Evolutionary conservation across 1,139 yeast species (phyloP), one percentile per base, ranked within the genome.

Genomic region (Taphrina confusa): DNA sequence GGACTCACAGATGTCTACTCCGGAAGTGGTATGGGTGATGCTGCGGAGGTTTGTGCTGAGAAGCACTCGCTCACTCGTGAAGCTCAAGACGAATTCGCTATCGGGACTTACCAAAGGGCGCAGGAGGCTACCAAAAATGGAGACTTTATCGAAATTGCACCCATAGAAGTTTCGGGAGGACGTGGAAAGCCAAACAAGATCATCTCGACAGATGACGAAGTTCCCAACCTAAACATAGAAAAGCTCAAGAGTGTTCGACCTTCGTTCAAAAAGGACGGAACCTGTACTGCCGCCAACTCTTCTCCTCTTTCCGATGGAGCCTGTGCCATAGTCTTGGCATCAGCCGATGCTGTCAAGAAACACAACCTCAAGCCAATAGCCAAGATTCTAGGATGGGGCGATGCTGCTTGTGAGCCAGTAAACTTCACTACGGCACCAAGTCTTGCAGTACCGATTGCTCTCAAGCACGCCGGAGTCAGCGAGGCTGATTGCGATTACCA

Each of bases 261-360:
- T 61, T 97, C 87, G 31, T 92, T 92, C 83, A 85, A 87, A 76
- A 96, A 84, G 70, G 75, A 81, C 63, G 96, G 96, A 73, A 87
- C 97, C 45, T 92, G 91, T 65, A 92, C 98, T 57, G 97, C 95
- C 37, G 95, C 97, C 68, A 92, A 92, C 74, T 95, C 97, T 46
- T 89, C 97, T 42, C 89, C 94, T 70, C 80, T 92, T 71, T 92
- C 90, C 74, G 98, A 92, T 73, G 98, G 98, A 75, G 97, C 88
- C 73, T 96, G 97, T 63, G 97, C 97, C 50, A 82, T 92, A 47
- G 78, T 92, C 55, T 80, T 92, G 68, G 94, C 88, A 60, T 86
- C 95, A 61, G 96, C 82, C 72, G 77, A 78, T 65, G 89, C 89
- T 77, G 80, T 89, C 69, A 81, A 83, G 73, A 95, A 91, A 78